Evolutionary conservation across 371 early-diverging fungal genomes (phyloP).

Genomic region (Apophysomyces ossiformis): DNA sequence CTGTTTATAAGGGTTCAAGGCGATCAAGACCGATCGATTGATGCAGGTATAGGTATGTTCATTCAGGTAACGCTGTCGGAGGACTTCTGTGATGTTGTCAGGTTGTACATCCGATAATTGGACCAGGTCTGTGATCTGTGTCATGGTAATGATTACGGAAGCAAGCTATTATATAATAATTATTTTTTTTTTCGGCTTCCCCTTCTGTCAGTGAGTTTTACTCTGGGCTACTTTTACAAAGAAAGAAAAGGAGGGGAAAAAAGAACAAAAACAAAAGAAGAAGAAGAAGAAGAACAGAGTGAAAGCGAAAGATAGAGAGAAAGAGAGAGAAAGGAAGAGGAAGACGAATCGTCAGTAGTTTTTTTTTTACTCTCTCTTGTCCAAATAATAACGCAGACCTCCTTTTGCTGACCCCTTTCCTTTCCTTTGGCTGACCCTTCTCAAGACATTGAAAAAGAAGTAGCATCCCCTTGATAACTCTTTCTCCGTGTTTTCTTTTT

Average conservation of each 20-base stretch:
- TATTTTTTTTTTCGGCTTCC: neutral
- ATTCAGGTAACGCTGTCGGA: slow-evolving; percentile 60
- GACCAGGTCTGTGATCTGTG: slow-evolving; percentile 33
- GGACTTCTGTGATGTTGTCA: slow-evolving; percentile 55
- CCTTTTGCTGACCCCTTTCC: slow-evolving; percentile 2
- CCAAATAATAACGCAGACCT: slow-evolving; percentile 5
- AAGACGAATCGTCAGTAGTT: too few species aligned
- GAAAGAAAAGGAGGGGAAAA: slow-evolving; percentile 6
- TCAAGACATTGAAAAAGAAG: neutral
- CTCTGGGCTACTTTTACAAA: slow-evolving; percentile 14
- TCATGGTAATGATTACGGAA: slow-evolving; percentile 15
- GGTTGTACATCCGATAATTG: slow-evolving; percentile 28
- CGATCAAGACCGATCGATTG: slow-evolving; percentile 57
- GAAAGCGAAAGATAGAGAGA: neutral
- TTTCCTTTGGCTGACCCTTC: neutral
- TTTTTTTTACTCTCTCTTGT: neutral
- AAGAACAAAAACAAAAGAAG: neutral
- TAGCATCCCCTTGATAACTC: neutral
- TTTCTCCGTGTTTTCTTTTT: neutral
- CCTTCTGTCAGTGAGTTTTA: neutral
- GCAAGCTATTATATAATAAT: neutral
- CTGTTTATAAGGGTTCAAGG: slow-evolving; percentile 45
- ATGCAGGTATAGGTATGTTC: slow-evolving; percentile 63
- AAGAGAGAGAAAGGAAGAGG: neutral
- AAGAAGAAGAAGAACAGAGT: neutral